Conservation (phyloP, 805 yeast genomes). For the Vanderwaltozyma tropicalis region DNA sequence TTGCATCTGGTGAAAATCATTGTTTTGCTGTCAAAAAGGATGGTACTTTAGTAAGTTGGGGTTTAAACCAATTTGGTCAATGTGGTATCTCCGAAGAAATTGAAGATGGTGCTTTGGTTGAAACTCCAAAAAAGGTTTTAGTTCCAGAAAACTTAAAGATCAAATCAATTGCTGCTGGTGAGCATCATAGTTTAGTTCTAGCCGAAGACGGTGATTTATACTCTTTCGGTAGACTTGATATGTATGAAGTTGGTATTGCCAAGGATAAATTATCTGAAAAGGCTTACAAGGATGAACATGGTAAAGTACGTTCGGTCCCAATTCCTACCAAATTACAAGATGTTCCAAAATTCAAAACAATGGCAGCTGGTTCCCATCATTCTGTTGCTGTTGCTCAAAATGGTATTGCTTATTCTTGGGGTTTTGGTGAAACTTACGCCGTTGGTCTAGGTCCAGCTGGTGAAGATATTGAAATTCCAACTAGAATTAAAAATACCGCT, state of each 20-base stretch:
- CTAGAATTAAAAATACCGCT: conserved; percentile 88
- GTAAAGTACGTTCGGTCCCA: conserved; percentile 76
- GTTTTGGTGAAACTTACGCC: conserved; percentile 94
- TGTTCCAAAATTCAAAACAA: conserved; percentile 44
- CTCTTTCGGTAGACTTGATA: conserved; percentile 85
- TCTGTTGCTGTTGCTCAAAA: conserved; percentile 74
- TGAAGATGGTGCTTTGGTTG: conserved; percentile 76
- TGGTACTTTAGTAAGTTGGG: conserved; percentile 79
- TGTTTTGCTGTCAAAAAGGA: conserved; percentile 79
- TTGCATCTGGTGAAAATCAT: conserved; percentile 92
- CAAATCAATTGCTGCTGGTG: conserved; percentile 74
- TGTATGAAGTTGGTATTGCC: conserved; percentile 83
- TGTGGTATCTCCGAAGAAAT: conserved; percentile 73
- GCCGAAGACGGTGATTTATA: conserved; percentile 63
- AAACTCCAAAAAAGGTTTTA: conserved; percentile 66
- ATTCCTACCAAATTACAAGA: conserved; percentile 59
- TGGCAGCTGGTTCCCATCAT: conserved; percentile 89
- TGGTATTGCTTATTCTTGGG: conserved; percentile 92
- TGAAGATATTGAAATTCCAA: conserved; percentile 81
- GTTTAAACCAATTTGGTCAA: conserved; percentile 93
- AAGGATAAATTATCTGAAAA: conserved; percentile 53
- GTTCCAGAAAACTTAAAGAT: conserved; percentile 49
- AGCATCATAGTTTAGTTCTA: conserved; percentile 82
- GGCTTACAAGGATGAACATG: conserved; percentile 69
- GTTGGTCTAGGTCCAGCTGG: conserved; percentile 84